Conservation (phyloP, 306 rosid genomes). For the Potentilla sterilis region DNA sequence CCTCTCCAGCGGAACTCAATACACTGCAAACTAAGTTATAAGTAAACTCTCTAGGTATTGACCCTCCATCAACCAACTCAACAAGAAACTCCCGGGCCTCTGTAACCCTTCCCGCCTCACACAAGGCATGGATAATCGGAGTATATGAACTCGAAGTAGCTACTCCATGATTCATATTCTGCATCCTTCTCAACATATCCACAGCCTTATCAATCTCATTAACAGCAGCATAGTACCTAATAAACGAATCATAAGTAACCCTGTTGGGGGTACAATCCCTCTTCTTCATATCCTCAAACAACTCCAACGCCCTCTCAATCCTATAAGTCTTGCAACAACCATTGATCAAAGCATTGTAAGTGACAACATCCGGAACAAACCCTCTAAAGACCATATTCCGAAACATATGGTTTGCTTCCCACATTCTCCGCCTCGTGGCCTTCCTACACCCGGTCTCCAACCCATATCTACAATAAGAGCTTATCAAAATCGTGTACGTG, state of each 20-base stretch:
- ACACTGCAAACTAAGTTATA: slow-evolving; percentile 58
- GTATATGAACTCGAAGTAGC: slow-evolving; percentile 72
- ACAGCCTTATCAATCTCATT: slow-evolving; percentile 77
- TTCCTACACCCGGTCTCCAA: no score
- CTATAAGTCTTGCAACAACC: slow-evolving; percentile 88
- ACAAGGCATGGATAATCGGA: slow-evolving; percentile 68
- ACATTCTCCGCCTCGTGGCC: no score
- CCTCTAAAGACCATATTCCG: no score
- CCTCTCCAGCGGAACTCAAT: slow-evolving; percentile 40
- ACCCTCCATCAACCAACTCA: slow-evolving; percentile 72
- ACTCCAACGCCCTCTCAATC: slow-evolving; percentile 70
- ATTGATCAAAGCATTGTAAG: slow-evolving; percentile 78
- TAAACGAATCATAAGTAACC: slow-evolving; percentile 67
- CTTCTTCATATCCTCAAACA: slow-evolving; percentile 76
- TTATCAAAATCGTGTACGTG: no score
- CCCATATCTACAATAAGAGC: no score
- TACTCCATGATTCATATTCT: slow-evolving; percentile 45
- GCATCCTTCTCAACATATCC: slow-evolving; percentile 69
- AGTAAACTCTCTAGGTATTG: slow-evolving; percentile 74
- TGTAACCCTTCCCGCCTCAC: slow-evolving; percentile 59
- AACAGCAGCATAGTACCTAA: slow-evolving; percentile 71
- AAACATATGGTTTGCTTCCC: no score
- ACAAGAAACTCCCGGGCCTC: slow-evolving; percentile 68
- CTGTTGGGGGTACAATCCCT: slow-evolving; percentile 66
- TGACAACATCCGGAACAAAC: slow-evolving; percentile 78